phyloP scores from a whole-genome alignment of 2,329 filamentous ascomycete species.

The Colletotrichum zoysiae region DNA sequence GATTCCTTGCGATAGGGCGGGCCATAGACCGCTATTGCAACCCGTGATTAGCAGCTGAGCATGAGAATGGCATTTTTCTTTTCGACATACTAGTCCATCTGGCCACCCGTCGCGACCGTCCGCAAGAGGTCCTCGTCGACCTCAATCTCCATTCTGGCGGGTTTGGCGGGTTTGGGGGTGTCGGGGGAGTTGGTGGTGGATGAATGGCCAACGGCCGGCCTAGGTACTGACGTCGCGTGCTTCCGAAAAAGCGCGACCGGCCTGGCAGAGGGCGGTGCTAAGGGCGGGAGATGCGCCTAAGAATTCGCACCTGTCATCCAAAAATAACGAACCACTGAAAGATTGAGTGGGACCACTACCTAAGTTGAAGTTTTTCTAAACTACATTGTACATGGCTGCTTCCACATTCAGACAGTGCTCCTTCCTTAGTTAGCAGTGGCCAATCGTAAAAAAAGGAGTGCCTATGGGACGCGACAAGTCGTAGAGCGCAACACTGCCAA shows the following conservation, averaged over 20 bases:
- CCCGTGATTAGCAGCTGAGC: constrained; percentile 45
- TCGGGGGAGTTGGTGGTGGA: constrained; percentile 9
- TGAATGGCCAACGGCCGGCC: constrained; percentile 10
- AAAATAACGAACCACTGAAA: neutral
- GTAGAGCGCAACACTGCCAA: too few species aligned
- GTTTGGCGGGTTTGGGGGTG: constrained; percentile 28
- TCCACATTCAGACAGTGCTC: neutral
- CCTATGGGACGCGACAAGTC: neutral
- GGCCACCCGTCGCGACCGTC: constrained; percentile 63
- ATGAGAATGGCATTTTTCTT: constrained; percentile 27
- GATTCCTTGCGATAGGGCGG: constrained; percentile 72
- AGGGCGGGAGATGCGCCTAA: constrained; percentile 22
- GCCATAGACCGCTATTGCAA: constrained; percentile 74
- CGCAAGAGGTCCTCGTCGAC: constrained; percentile 63
- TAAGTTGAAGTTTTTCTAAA: too few species aligned
- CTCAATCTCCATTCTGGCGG: constrained; percentile 66
- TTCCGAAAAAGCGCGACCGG: constrained; percentile 30
- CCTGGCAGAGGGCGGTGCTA: neutral
- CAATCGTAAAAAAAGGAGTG: neutral
- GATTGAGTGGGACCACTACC: neutral
- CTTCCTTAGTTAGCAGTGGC: neutral
- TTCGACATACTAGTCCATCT: constrained; percentile 67
- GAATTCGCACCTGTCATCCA: neutral
- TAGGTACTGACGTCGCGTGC: constrained; percentile 40
- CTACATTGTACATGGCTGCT: too few species aligned